Percentiles rank a stretch among this genome's conserved stretches.
Evolutionary conservation across 2,329 filamentous ascomycete species (phyloP).

Genomic region (Lecanosticta acicola): DNA sequence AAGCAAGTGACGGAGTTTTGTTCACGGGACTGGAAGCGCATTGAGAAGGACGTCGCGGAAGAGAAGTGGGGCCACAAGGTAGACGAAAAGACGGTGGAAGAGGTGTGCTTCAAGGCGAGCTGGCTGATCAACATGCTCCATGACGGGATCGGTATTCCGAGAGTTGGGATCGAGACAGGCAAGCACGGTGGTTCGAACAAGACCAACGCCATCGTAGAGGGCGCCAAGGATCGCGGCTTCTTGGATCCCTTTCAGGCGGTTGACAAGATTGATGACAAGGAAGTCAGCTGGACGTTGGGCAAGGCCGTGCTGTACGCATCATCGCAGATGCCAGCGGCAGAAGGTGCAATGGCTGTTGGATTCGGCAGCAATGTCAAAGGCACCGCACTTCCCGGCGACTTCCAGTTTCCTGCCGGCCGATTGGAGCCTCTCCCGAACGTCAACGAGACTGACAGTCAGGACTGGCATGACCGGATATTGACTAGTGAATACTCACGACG

Average conservation of each 20-base stretch:
- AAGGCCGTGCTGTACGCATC: slow-evolving; percentile 95
- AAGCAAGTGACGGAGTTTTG: slow-evolving; percentile 80
- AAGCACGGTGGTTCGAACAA: slow-evolving; percentile 60
- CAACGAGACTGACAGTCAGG: slow-evolving; percentile 42
- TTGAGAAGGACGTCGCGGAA: slow-evolving; percentile 59
- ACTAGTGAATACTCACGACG: slow-evolving; percentile 59
- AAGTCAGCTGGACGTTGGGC: slow-evolving; percentile 94
- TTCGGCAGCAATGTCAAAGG: slow-evolving; percentile 76
- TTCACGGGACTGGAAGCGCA: slow-evolving; percentile 71
- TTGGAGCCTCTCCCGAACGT: slow-evolving; percentile 28
- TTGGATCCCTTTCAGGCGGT: slow-evolving; percentile 85
- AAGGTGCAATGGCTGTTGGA: slow-evolving; percentile 68
- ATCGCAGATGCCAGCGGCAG: slow-evolving; percentile 69
- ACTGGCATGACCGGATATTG: slow-evolving; percentile 58
- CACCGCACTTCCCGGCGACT: slow-evolving; percentile 52
- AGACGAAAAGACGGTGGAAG: slow-evolving; percentile 65
- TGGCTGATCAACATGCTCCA: slow-evolving; percentile 97
- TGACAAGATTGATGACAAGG: slow-evolving; percentile 82
- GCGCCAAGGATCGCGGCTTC: slow-evolving; percentile 65
- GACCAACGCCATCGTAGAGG: slow-evolving; percentile 63
- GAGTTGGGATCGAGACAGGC: slow-evolving; percentile 60
- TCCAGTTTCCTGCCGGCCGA: slow-evolving; percentile 66
- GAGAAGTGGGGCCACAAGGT: slow-evolving; percentile 72
- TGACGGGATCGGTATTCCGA: slow-evolving; percentile 88
- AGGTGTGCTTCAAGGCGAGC: slow-evolving; percentile 95